Evolutionary conservation across 2,329 filamentous ascomycete species (phyloP), one percentile per base, ranked within the genome.

Genomic region (Nothophaeocryptopus gaeumannii): DNA sequence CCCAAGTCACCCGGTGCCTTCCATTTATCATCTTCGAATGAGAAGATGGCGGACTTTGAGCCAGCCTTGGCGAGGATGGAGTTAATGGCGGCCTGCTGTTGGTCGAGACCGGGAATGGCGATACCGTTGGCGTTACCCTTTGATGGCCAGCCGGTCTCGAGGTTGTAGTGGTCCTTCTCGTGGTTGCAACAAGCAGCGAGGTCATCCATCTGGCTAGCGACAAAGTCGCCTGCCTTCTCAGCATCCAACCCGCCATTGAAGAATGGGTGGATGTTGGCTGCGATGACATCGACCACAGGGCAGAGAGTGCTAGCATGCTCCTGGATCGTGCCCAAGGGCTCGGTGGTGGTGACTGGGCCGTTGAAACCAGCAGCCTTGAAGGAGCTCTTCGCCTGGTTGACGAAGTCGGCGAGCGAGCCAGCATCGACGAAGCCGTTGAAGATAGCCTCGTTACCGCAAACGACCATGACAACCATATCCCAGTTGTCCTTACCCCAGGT

Each of bases 91-190:
- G 66, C 70, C 43, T 73, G 73, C 80, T 97, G 92, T 74, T 92
- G 76, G 1, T 66, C 36, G 5, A 60, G 42, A 60, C 87, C 83
- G 49, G 91, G 83, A 62, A 88, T 75, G 51, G 90, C 90, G 14
- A 67, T 67, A 53, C 88, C 89, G 73, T 93, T 92, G 74, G 81
- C 71, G 29, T 70, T 63, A 67, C 91, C 91, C 7, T 68, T 59
- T 46, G 76, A 83, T 58, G 92, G 92, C 90, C 91, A 97, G 64
- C 92, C 92, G 50, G 86, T 88, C 83, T 97, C 92, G 61, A 95
- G 78, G 74, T 92, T 89, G 77, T 89, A 83, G 59, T 84, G 85
- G 33, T 81, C 74, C 77, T 87, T 87, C 67, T 54, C 47, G 34
- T 79, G 80, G 35, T 76, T 69, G 81, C 92, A 97, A 62, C 89